These are phyloP conservation scores for Coffea canephora DNA, from an alignment of 257 asterid species.

Conservation along the genomic window DNA sequence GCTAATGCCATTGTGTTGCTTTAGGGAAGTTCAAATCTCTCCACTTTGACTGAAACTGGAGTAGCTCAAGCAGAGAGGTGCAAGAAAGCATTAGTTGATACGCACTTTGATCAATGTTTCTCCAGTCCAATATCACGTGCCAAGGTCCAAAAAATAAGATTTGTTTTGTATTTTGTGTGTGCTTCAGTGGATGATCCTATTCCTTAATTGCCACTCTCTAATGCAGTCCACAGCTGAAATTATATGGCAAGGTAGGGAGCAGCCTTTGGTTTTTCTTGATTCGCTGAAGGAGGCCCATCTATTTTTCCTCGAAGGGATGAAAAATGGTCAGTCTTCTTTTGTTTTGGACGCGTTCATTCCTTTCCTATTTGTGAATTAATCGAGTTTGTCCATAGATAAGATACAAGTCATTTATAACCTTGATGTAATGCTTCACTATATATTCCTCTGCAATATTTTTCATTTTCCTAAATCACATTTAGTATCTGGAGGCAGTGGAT, in stretches of 20 bases:
- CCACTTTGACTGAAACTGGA: slow-evolving; percentile 65
- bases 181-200: neutral
- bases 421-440: neutral
- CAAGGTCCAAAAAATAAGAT: slow-evolving; percentile 36
- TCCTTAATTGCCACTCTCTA: slow-evolving; percentile 15
- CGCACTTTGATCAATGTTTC: slow-evolving; percentile 65
- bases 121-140: slow-evolving; percentile 86
- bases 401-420: neutral
- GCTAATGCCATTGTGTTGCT: slow-evolving; percentile 15
- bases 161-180: neutral
- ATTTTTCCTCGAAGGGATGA: slow-evolving; percentile 69
- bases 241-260: slow-evolving; percentile 67
- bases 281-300: slow-evolving; percentile 77
- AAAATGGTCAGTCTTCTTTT: slow-evolving; percentile 56
- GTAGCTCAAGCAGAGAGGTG: slow-evolving; percentile 62
- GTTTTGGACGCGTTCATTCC: neutral
- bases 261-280: slow-evolving; percentile 71
- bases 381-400: neutral
- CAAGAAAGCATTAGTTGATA: slow-evolving; percentile 46
- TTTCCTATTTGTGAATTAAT: too few relatives aligned
- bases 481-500: slow-evolving; percentile 88
- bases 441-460: slow-evolving; percentile 14
- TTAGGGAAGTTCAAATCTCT: slow-evolving; percentile 79
- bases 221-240: slow-evolving; percentile 79
- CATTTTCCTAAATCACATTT: slow-evolving; percentile 43